Evolutionary conservation across 352 stramenopile species (phyloP).

Genomic region (Thraustochytrium striatum): DNA sequence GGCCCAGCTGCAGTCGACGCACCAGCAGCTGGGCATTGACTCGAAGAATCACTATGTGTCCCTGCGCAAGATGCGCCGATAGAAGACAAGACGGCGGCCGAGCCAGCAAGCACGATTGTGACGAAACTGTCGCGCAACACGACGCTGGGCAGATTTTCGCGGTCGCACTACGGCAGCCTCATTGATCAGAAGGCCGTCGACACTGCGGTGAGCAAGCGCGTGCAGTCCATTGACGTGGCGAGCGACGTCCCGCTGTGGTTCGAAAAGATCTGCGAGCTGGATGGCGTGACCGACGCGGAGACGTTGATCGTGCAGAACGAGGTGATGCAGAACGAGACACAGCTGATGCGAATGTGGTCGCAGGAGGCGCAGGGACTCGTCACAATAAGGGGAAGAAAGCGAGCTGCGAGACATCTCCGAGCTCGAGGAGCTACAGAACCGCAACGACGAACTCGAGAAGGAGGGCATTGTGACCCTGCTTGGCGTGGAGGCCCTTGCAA

Average conservation of each 20-base stretch:
- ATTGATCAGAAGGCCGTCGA: not conserved
- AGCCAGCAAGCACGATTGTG: too few relatives aligned
- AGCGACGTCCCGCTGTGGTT: slow-evolving; percentile 35
- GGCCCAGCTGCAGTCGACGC: too few relatives aligned
- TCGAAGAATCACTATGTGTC: too few relatives aligned
- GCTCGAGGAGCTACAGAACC: slow-evolving; percentile 21
- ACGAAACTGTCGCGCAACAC: too few relatives aligned
- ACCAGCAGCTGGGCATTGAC: too few relatives aligned
- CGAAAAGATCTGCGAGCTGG: slow-evolving; percentile 41
- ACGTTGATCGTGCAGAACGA: not conserved
- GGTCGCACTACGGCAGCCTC: not conserved
- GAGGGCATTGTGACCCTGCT: slow-evolving; percentile 11
- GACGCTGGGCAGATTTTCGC: not conserved
- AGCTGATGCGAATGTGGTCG: slow-evolving; percentile 41
- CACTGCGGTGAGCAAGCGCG: not conserved
- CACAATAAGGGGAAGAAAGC: slow-evolving; percentile 16
- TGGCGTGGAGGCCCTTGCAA: slow-evolving; percentile 20
- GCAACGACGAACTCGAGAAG: slow-evolving; percentile 40
- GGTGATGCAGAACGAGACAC: slow-evolving; percentile 27
- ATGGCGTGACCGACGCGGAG: slow-evolving; percentile 29
- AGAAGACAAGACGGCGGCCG: too few relatives aligned
- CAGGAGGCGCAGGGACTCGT: slow-evolving; percentile 24
- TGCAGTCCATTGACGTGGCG: not conserved
- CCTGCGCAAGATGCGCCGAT: too few relatives aligned
- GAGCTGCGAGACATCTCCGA: slow-evolving; percentile 20